Percentiles rank a stretch among this genome's conserved stretches.
Conservation (phyloP, 148 eudicot genomes). For the Amaranthus hypochondriacus region DNA sequence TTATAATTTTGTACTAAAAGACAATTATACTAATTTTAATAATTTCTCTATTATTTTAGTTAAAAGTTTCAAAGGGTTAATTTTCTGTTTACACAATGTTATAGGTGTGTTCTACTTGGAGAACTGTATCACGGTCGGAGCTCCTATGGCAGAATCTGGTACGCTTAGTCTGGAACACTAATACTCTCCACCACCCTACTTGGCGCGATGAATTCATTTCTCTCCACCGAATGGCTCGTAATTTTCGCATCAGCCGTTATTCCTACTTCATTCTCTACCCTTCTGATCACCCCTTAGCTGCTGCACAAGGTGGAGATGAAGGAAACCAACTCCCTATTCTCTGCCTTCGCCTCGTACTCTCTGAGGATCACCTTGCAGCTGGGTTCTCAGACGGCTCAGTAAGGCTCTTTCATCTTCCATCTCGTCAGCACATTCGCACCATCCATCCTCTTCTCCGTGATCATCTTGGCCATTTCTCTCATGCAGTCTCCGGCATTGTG, state of each 20-base stretch:
- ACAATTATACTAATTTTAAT: neutral
- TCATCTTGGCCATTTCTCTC: slow-evolving; percentile 60
- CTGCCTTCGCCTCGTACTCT: slow-evolving; percentile 71
- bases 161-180: slow-evolving; percentile 53
- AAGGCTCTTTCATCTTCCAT: slow-evolving; percentile 58
- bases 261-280: slow-evolving; percentile 42
- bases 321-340: slow-evolving; percentile 32
- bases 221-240: slow-evolving; percentile 65
- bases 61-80: neutral
- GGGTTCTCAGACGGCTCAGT: slow-evolving; percentile 82
- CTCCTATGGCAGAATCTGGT: slow-evolving; percentile 80
- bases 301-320: slow-evolving; percentile 22
- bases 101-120: slow-evolving; percentile 89
- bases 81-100: neutral
- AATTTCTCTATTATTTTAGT: neutral
- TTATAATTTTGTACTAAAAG: too few relatives aligned
- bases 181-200: slow-evolving; percentile 31
- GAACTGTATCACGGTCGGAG: slow-evolving; percentile 64
- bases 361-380: slow-evolving; percentile 54
- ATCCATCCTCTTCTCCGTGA: slow-evolving; percentile 54
- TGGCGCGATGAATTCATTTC: slow-evolving; percentile 75
- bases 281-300: slow-evolving; percentile 20
- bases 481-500: slow-evolving; percentile 63
- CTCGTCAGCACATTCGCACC: slow-evolving; percentile 46
- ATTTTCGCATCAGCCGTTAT: slow-evolving; percentile 46